Conservation (phyloP, 2,329 filamentous ascomycete genomes). For the Fusarium globosum region DNA sequence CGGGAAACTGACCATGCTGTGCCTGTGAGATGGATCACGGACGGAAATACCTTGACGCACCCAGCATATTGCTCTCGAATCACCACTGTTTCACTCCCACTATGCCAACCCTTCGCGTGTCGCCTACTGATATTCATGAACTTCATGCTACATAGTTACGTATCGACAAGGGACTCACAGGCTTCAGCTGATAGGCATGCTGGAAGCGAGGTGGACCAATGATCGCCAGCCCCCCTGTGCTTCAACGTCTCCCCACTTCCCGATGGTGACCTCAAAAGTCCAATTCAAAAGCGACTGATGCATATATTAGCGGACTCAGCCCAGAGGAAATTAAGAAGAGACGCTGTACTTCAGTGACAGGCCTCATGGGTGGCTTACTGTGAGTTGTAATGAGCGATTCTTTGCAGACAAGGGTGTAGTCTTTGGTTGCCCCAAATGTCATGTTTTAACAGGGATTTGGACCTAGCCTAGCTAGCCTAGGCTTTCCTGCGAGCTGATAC, state of each 20-base stretch:
- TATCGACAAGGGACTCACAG: constrained; percentile 14
- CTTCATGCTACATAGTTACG: not conserved
- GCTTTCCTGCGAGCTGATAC: constrained; percentile 36
- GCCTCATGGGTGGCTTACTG: not conserved
- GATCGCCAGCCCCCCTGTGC: constrained; percentile 16
- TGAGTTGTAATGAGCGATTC: constrained; percentile 8
- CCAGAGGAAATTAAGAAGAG: constrained; percentile 19
- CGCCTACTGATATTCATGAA: constrained; percentile 1
- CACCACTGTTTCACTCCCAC: constrained; percentile 18
- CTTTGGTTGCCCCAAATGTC: constrained; percentile 5
- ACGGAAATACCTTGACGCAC: constrained; percentile 10
- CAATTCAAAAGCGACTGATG: constrained; percentile 8
- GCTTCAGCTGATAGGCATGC: constrained; percentile 5
- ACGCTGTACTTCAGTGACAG: not conserved
- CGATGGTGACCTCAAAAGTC: not conserved
- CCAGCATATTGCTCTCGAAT: constrained; percentile 16
- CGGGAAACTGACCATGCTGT: constrained; percentile 20
- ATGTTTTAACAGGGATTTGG: constrained; percentile 23
- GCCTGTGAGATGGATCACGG: constrained; percentile 12
- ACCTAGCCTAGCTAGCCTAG: constrained; percentile 15
- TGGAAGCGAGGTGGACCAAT: constrained; percentile 19
- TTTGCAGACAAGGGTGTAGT: constrained; percentile 14
- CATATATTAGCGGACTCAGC: constrained; percentile 7
- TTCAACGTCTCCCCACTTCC: constrained; percentile 19
- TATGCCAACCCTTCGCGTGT: constrained; percentile 16